Base-by-base conservation (phyloP, 2,329 filamentous ascomycete genomes). In the Colletotrichum gigasporum region DNA sequence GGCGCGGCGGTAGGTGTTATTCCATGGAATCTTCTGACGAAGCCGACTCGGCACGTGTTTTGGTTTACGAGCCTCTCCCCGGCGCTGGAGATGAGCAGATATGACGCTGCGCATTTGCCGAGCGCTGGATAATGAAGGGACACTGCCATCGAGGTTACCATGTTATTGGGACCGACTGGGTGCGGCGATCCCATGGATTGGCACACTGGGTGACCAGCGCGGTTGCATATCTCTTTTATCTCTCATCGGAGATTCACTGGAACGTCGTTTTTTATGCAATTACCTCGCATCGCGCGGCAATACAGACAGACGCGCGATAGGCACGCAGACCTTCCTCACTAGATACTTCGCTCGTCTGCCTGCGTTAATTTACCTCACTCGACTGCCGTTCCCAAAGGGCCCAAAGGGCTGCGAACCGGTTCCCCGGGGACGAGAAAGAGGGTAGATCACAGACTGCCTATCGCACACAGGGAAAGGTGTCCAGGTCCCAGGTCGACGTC, bases 401-500 rank as follows among this genome's bases (percentile, higher is more conserved):
- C n/a, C n/a, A n/a, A 34, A 26, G 35, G 24, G 18, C 14, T 18
- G n/a, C 30, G 41, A 56, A 47, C 41, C 53, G 41, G 53, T 44
- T 18, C 32, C 53, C 53, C 53, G 41, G 53, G 20, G 42, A 39
- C 11, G 37, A 28, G 45, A 24, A 42, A 32, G 12, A 32, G 32
- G n/a, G 28, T 18, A 47, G 61, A 63, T 48, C 61, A 20, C 18
- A 26, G 20, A 32, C 54, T 51, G n/a, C n/a, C n/a, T n/a, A n/a
- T n/a, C n/a, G n/a, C n/a, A n/a, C n/a, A n/a, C n/a, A 45, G 47
- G 10, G 16, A 3, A 24, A 45, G 28, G 20, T n/a, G n/a, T 16
- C 62, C 42, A 51, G 35, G 35, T 37, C 28, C 62, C 50, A 50
- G 56, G 42, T 20, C 62, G 24, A 55, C 28, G 42, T 50, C 16